Percentiles rank a stretch among this genome's conserved stretches.
Evolutionary conservation across 1,284 basidiomycete genomes (phyloP).

Genomic region (Ustilago loliicola): DNA sequence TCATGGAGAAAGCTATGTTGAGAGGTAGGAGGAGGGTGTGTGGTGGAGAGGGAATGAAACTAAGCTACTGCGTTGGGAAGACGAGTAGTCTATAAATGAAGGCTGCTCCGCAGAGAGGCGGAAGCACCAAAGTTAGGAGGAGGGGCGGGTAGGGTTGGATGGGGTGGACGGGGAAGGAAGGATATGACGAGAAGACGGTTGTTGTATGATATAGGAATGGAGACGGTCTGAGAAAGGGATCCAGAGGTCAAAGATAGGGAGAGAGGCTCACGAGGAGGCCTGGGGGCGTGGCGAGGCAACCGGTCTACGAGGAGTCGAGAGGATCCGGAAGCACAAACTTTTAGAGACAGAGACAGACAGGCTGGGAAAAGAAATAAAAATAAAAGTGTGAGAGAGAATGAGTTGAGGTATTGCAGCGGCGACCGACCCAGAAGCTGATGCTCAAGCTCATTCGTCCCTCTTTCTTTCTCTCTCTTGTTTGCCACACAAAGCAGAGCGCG

Average conservation of each 20-base stretch:
- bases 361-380: background rate
- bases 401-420: background rate
- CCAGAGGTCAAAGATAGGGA: slow-evolving; percentile 14
- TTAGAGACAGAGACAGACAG: background rate
- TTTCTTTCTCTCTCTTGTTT: background rate
- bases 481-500: background rate
- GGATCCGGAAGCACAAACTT: slow-evolving; percentile 13
- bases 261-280: slow-evolving; percentile 5
- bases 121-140: slow-evolving; percentile 16
- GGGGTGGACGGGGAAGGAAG: slow-evolving; percentile 3
- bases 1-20: background rate
- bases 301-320: background rate
- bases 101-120: slow-evolving; percentile 22
- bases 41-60: background rate
- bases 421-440: background rate
- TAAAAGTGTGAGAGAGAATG: background rate
- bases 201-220: slow-evolving; percentile 36
- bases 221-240: slow-evolving; percentile 1
- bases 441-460: background rate
- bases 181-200: background rate
- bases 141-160: slow-evolving; percentile 4
- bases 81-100: slow-evolving; percentile 2
- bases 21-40: background rate
- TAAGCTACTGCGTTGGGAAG: slow-evolving; percentile 11
- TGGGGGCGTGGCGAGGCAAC: background rate